Evolutionary conservation across 108 stramenopile genomes (phyloP).

Genomic region (Skeletonema grethae): DNA sequence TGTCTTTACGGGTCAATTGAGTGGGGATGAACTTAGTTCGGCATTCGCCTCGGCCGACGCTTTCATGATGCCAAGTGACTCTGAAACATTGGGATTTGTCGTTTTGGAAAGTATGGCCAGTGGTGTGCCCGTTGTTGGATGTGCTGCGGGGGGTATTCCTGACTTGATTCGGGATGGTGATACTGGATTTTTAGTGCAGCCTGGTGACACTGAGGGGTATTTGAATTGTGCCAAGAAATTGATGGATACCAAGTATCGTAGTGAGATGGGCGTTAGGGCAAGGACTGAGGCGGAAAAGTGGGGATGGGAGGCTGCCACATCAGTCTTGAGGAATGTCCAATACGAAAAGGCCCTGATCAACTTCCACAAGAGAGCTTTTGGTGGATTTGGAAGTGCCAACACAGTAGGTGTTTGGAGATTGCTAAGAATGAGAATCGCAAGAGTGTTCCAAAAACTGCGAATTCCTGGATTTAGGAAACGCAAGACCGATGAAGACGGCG

Average conservation of each 20-base stretch:
- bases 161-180: constrained; percentile 68
- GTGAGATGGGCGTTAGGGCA: constrained; percentile 69
- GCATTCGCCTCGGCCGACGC: constrained; percentile 79
- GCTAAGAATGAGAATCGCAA: constrained; percentile 52
- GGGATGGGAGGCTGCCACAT: constrained; percentile 92
- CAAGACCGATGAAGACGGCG: background rate
- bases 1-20: constrained; percentile 61
- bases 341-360: constrained; percentile 88
- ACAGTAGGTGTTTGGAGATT: constrained; percentile 56
- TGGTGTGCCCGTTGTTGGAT: constrained; percentile 85
- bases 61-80: constrained; percentile 78
- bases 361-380: constrained; percentile 81
- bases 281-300: constrained; percentile 81
- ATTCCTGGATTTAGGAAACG: constrained; percentile 40
- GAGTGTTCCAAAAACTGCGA: constrained; percentile 31
- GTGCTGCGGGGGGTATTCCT: constrained; percentile 77
- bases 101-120: constrained; percentile 91
- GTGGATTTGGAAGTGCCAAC: constrained; percentile 61
- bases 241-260: constrained; percentile 56
- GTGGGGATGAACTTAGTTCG: constrained; percentile 59
- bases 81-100: constrained; percentile 87
- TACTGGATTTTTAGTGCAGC: constrained; percentile 70
- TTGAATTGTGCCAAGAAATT: constrained; percentile 57
- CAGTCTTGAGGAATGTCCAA: constrained; percentile 81
- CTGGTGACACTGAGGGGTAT: constrained; percentile 60